phyloP scores from a whole-genome alignment of 129 eudicot species.

The Helianthus tuberosus region DNA sequence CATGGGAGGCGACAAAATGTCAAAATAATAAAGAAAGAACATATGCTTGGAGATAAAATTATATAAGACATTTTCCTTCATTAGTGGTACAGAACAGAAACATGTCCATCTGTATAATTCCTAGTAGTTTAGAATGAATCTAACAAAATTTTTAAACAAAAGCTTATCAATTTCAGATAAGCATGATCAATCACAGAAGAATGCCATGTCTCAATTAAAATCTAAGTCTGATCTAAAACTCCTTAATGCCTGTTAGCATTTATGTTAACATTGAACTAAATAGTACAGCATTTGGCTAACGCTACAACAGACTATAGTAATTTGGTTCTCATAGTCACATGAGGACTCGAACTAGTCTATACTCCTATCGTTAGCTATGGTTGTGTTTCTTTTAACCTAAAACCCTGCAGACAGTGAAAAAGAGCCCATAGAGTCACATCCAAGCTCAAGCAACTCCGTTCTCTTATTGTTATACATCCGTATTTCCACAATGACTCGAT shows the following conservation, averaged over 20 bases:
- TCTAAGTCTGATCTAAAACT: neutral
- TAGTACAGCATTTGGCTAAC: neutral
- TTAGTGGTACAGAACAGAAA: neutral
- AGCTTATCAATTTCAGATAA: neutral
- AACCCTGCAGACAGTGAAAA: neutral
- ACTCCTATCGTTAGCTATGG: neutral
- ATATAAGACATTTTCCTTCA: neutral
- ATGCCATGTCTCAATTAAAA: neutral
- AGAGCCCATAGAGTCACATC: neutral
- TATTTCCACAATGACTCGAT: neutral
- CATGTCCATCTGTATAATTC: neutral
- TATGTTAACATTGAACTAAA: neutral
- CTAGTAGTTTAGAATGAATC: neutral
- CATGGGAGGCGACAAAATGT: constrained; percentile 1
- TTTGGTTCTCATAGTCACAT: constrained; percentile 3
- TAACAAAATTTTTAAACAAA: neutral
- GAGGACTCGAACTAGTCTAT: neutral
- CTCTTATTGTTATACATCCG: neutral
- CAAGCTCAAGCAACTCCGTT: neutral
- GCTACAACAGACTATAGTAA: neutral
- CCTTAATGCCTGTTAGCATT: constrained; percentile 1
- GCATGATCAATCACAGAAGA: neutral
- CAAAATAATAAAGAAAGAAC: neutral
- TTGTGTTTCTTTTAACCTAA: neutral
- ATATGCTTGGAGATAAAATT: neutral